Base-by-base conservation (phyloP, 2,329 filamentous ascomycete species). In the Arthrobotrys iridis region DNA sequence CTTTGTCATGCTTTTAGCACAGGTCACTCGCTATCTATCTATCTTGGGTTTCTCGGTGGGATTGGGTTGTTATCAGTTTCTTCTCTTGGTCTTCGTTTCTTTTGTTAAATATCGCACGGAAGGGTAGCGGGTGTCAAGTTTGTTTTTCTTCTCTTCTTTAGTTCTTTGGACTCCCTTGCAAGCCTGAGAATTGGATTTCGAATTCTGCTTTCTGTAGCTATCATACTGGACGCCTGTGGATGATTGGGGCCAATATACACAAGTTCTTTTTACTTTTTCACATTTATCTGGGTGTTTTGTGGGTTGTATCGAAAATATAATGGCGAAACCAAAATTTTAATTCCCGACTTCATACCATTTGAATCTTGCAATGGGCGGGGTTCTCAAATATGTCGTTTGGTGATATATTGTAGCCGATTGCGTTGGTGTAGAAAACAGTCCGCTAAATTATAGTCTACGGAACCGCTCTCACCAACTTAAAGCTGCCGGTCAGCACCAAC, bases 101-200 rank as follows among this genome's bases (percentile, higher is more conserved):
- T 62, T 43, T 57, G 41, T 55, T 55, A 3, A 37, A 66, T 62
- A 50, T 43, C 26, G 40, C 43, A 62, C 35, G 70, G 70, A 46
- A 72, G 62, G 70, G 62, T 60, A 75, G 71, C 71, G 71, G 71
- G 71, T 75, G 71, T 75, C 63, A 41, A 40, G 55, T 60, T 22
- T 71, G 18, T 37, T 75, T 62, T 24, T 45, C 45, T 18, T 37
- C 41, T 45, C 7, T 18, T 41, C 18, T 52, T 71, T 55, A 33
- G 3, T 57, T 33, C 48, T 50, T 59, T 48, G 57, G 57, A 41
- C 41, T 43, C 15, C 35, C 37, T 41, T 50, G 30, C 20, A 48
- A 35, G 35, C 45, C 43, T 70, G 35, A 20, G 22, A 40, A 68
- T 52, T 62, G 65, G 65, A 30, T 59, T 50, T 70, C 13, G 65